phyloP scores from a whole-genome alignment of 148 eudicot species.

The Vaccinium macrocarpon region DNA sequence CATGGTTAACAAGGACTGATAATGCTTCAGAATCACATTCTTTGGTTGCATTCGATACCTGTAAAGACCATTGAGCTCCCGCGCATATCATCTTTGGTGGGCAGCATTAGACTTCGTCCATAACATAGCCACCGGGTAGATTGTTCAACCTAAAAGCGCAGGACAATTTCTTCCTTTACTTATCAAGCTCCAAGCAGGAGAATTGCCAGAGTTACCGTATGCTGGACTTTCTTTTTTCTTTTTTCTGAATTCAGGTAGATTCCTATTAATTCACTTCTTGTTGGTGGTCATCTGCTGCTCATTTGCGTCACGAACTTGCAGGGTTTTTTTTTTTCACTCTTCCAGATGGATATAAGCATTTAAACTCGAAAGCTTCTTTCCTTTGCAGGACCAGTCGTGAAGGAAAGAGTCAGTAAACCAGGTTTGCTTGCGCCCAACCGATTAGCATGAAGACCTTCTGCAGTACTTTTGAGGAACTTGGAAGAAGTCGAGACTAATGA shows the following conservation, averaged over 20 bases:
- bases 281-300: neutral
- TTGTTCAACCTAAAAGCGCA: neutral
- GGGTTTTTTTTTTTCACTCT: neutral
- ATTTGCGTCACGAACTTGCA: neutral
- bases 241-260: neutral
- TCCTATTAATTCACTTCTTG: neutral
- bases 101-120: neutral
- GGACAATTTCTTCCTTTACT: neutral
- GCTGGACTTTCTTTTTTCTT: neutral
- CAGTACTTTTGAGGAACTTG: neutral
- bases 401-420: constrained; percentile 29
- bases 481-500: neutral
- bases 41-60: neutral
- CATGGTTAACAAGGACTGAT: neutral
- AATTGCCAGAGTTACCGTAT: too few relatives aligned
- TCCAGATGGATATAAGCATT: neutral
- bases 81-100: neutral
- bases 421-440: constrained; percentile 14
- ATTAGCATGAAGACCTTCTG: constrained; percentile 6
- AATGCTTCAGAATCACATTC: neutral
- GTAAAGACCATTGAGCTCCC: neutral
- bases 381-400: constrained; percentile 40
- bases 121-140: neutral
- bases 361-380: neutral
- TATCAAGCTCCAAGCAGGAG: too few relatives aligned